Evolutionary conservation across 192 early-diverging fungal species (phyloP).

Genomic region (Backusella morwellensis): DNA sequence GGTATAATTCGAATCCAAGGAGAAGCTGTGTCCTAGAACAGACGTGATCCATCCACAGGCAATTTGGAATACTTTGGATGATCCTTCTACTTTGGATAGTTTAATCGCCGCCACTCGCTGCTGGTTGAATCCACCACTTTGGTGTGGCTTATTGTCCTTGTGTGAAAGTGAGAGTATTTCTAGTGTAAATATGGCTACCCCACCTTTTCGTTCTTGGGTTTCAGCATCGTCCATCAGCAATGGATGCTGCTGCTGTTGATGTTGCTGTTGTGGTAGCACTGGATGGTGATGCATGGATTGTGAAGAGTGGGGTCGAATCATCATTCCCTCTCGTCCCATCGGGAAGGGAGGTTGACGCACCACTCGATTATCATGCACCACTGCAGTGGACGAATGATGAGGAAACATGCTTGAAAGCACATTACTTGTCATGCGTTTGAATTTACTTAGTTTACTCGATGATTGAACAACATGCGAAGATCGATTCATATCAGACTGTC

Average conservation of each 20-base stretch:
- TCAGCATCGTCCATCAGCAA: neutral
- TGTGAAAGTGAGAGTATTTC: conserved; percentile 23
- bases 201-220: neutral
- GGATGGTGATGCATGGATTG: neutral
- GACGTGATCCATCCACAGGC: conserved; percentile 32
- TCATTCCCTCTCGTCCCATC: neutral
- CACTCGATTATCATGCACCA: conserved; percentile 2
- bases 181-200: conserved; percentile 27
- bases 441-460: conserved; percentile 14
- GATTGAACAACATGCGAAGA: conserved; percentile 1
- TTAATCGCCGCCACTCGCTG: conserved; percentile 22
- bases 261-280: neutral
- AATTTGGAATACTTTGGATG: conserved; percentile 32
- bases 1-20: neutral
- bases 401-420: conserved; percentile 14
- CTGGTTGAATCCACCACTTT: neutral
- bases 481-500: conserved; percentile 1
- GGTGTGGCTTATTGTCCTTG: neutral
- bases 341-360: neutral
- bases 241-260: neutral
- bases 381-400: conserved; percentile 8
- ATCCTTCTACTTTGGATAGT: conserved; percentile 29
- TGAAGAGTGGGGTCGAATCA: neutral
- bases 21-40: conserved; percentile 9
- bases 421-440: conserved; percentile 13